Evolutionary conservation across 148 eudicot species (phyloP), one percentile per base, ranked within the genome.

Genomic region (Chenopodium quinoa): DNA sequence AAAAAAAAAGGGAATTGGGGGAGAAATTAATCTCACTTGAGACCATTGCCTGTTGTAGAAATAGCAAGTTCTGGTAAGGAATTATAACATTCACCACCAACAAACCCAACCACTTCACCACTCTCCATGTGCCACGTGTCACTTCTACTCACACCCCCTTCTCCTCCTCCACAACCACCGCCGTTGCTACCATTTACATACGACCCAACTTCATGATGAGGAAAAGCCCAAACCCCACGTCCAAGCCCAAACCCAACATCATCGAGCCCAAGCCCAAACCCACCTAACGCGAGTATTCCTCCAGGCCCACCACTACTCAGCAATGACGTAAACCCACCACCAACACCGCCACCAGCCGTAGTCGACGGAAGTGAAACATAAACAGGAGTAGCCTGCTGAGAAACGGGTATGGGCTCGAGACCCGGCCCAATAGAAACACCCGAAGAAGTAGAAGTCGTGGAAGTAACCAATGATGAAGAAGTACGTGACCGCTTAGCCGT

Each of bases 11-110:
- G 34, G 11, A 9, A 48, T 48, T 48, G 13, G 52, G 14, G 12
- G 14, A 19, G 25, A 47, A 19, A 23, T 73, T 40, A 40, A 40
- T 73, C 34, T 81, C 83, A 87, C 67, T 86, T 89, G 73, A 92
- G 85, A 22, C 73, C 83, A 79, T 79, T 86, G 8, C 86, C 85
- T 1, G 90, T 88, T 0, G 93, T 86, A 0, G 97, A 93, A 78
- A 91, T 89, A 60, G 93, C 92, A 64, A 93, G 91, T 54, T 91
- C 92, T 11, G 97, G 93, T 82, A 86, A 77, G 1, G 87, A 86
- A 72, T 80, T 44, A 80, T 84, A 89, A 76, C 84, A 87, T 50
- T 87, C 93, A 52, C 58, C 73, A 44, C 71, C 85, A 46, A 48
- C 72, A 27, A 44, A 80, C 12, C 77, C 81, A 78, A 34, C 82